Conservation (phyloP, 202 grass and related monocot species). For the Zoysia matrella region DNA sequence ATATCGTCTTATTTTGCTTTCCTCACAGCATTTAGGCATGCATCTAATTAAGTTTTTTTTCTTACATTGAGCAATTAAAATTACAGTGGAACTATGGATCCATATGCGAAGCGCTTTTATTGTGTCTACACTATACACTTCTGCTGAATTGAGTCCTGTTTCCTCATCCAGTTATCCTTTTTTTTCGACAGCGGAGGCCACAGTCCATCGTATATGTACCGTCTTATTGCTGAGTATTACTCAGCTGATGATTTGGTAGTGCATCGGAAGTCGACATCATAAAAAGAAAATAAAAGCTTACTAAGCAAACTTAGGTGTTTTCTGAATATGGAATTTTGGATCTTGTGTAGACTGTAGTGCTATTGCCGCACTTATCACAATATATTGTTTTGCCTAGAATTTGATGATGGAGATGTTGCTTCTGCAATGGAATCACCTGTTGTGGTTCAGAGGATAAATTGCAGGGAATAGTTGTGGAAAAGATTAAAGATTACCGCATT, state of each 20-base stretch:
- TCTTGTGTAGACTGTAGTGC: slow-evolving; percentile 1
- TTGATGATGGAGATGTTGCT: slow-evolving; percentile 9
- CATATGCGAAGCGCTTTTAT: background rate
- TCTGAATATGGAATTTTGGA: slow-evolving; percentile 33
- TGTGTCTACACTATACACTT: background rate
- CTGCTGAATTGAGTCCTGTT: background rate
- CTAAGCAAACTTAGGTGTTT: background rate
- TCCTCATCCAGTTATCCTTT: slow-evolving; percentile 34
- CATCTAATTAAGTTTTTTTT: background rate
- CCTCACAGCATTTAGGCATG: background rate
- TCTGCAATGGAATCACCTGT: slow-evolving; percentile 31
- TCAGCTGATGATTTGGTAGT: slow-evolving; percentile 89
- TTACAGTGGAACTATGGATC: background rate
- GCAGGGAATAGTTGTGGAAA: background rate
- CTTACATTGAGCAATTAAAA: background rate
- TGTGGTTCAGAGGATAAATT: background rate
- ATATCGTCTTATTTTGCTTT: slow-evolving; percentile 4
- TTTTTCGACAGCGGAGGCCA: slow-evolving; percentile 75
- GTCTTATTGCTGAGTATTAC: slow-evolving; percentile 95
- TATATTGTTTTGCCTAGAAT: slow-evolving; percentile 4
- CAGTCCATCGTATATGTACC: slow-evolving; percentile 92
- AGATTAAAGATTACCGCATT: slow-evolving; percentile 17
- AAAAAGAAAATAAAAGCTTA: slow-evolving; percentile 38
- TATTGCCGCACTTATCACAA: background rate
- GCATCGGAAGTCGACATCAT: slow-evolving; percentile 55